phyloP scores from a whole-genome alignment of 768 basidiomycete genomes.

The Serendipita indica region DNA sequence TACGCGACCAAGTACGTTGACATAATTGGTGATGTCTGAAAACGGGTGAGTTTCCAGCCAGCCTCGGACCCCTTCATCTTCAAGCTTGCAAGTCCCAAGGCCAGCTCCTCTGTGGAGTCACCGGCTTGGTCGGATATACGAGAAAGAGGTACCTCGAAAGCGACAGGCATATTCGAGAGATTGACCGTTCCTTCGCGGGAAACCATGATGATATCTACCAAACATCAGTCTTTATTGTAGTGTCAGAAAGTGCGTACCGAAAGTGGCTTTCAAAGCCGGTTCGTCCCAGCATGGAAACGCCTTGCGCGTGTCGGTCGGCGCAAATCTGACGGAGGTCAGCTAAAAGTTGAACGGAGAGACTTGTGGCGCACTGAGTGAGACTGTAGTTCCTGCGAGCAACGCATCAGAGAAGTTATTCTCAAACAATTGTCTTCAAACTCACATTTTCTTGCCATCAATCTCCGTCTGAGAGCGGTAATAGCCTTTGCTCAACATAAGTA shows the following conservation, averaged over 20 bases:
- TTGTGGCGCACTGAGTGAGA: constrained; percentile 68
- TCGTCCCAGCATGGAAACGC: constrained; percentile 91
- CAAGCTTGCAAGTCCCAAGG: background rate
- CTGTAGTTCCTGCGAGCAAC: constrained; percentile 45
- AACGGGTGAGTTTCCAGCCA: constrained; percentile 70
- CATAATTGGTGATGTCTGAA: constrained; percentile 70
- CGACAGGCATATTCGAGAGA: constrained; percentile 74
- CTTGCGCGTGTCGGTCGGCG: constrained; percentile 75
- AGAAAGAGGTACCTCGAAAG: constrained; percentile 37
- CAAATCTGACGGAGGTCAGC: background rate
- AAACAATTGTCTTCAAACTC: constrained; percentile 9
- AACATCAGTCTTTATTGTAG: background rate
- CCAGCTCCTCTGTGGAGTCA: constrained; percentile 12
- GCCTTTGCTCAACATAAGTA: constrained; percentile 17
- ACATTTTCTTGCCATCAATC: constrained; percentile 44
- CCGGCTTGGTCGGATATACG: constrained; percentile 21
- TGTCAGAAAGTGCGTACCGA: too few relatives aligned
- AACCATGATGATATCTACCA: constrained; percentile 47
- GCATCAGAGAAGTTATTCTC: background rate
- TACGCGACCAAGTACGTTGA: constrained; percentile 81
- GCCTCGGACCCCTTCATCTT: constrained; percentile 15
- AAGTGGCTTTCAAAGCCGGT: constrained; percentile 76
- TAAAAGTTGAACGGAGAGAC: background rate
- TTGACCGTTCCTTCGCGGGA: constrained; percentile 58
- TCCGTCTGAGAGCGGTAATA: constrained; percentile 64